These are phyloP conservation scores for Arachnomyces sp. DNA, from an alignment of 2,329 filamentous ascomycete species.

Conservation along the genomic window DNA sequence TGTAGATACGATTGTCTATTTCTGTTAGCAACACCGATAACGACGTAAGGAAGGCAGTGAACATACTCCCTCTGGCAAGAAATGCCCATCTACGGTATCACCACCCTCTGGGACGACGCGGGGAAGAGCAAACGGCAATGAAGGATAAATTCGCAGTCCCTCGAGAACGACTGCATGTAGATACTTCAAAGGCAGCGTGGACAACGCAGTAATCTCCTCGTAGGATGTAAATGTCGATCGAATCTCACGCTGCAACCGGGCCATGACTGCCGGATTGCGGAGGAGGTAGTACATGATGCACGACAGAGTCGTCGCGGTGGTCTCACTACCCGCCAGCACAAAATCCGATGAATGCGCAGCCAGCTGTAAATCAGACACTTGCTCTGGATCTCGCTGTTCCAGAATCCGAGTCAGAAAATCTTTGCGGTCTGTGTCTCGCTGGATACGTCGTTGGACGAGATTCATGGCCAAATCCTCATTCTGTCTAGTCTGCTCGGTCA, in stretches of 20 bases:
- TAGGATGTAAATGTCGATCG: conserved; percentile 7
- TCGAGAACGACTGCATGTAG: conserved; percentile 17
- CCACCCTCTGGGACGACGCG: conserved; percentile 12
- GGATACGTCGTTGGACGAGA: conserved; percentile 20
- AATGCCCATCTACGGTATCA: conserved; percentile 12
- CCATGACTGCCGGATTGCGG: conserved; percentile 15
- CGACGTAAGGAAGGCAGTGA: not conserved
- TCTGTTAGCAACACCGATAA: conserved; percentile 1
- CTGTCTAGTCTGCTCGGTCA: conserved; percentile 5
- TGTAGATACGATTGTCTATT: conserved; percentile 10
- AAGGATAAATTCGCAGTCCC: conserved; percentile 16
- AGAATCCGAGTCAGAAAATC: conserved; percentile 37
- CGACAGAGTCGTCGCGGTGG: conserved; percentile 34
- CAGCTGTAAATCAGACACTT: conserved; percentile 29
- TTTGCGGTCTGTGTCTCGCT: conserved; percentile 16
- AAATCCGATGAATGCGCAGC: conserved; percentile 32
- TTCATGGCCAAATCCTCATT: conserved; percentile 14
- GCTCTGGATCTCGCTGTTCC: conserved; percentile 21
- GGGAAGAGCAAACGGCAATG: conserved; percentile 14
- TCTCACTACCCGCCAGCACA: conserved; percentile 39
- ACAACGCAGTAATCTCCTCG: conserved; percentile 7
- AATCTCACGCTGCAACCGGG: conserved; percentile 7
- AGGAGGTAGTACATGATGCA: conserved; percentile 31
- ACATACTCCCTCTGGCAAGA: conserved; percentile 12
- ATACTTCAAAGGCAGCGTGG: conserved; percentile 10